Conservation (phyloP, 2,329 filamentous ascomycete genomes). For the Boeremia lycopersici region DNA sequence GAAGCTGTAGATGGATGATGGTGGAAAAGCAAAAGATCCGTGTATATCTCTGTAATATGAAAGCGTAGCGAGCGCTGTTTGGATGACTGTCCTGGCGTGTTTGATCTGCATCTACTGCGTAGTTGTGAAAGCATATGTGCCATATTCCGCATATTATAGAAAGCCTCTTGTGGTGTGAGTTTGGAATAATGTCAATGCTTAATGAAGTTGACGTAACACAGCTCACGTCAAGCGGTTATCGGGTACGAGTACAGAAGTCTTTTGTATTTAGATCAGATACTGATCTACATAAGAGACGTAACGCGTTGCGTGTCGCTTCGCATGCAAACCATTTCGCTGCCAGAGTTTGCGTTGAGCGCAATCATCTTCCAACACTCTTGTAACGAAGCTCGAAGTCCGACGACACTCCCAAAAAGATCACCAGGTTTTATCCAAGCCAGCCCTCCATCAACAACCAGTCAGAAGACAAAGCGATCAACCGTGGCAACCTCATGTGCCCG, state of each 20-base stretch:
- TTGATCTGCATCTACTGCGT: too few species aligned
- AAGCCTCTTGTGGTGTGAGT: too few species aligned
- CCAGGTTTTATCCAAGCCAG: neutral
- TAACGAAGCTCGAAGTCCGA: neutral
- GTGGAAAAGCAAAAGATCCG: neutral
- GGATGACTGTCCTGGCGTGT: neutral
- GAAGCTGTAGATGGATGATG: neutral
- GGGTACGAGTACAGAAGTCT: too few species aligned
- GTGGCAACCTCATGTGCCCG: too few species aligned
- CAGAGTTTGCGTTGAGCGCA: too few species aligned
- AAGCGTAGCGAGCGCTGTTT: conserved; percentile 1
- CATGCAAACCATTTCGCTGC: neutral
- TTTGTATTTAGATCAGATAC: neutral
- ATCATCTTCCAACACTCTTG: neutral
- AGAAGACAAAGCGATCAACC: too few species aligned
- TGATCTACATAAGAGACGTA: neutral
- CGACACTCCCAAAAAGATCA: neutral
- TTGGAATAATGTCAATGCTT: too few species aligned
- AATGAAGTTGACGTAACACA: too few species aligned
- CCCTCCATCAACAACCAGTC: neutral
- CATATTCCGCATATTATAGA: too few species aligned
- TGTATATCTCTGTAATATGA: conserved; percentile 12
- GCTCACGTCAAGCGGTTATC: too few species aligned
- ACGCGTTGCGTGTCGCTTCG: neutral
- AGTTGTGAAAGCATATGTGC: too few species aligned